Conservation (phyloP, 768 basidiomycete species). For the Agaricus blazei region DNA sequence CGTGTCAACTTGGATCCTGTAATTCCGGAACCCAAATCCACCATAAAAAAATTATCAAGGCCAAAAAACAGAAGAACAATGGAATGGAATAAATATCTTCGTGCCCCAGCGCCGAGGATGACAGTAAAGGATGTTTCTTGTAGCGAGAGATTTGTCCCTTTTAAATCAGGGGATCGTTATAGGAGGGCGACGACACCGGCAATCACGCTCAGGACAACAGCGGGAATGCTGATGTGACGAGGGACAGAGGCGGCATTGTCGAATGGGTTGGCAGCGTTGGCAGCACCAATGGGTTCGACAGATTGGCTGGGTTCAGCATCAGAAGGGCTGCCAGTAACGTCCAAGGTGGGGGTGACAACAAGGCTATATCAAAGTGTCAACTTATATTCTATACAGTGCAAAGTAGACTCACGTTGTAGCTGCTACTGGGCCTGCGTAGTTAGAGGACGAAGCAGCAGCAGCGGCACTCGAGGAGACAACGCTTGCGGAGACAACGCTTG, state of each 20-base stretch:
- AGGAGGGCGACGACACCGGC: slow-evolving; percentile 33
- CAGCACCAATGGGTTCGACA: slow-evolving; percentile 35
- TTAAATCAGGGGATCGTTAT: slow-evolving; percentile 26
- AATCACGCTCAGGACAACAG: slow-evolving; percentile 36
- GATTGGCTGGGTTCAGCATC: slow-evolving; percentile 7
- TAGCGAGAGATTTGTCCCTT: background rate
- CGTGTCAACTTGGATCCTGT: background rate
- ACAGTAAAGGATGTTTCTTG: background rate
- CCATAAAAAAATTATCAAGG: background rate
- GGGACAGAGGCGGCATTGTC: slow-evolving; percentile 26
- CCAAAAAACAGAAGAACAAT: background rate
- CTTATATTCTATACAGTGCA: slow-evolving; percentile 12
- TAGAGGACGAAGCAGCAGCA: slow-evolving; percentile 8
- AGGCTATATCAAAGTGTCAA: slow-evolving; percentile 15
- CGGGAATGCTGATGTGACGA: slow-evolving; percentile 35
- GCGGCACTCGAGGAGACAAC: background rate
- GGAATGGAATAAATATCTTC: background rate
- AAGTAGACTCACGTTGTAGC: slow-evolving; percentile 7
- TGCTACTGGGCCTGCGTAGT: slow-evolving; percentile 7
- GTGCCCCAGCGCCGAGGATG: background rate
- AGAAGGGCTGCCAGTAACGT: slow-evolving; percentile 2
- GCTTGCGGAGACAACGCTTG: background rate
- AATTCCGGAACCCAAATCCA: slow-evolving; percentile 3
- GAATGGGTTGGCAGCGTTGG: slow-evolving; percentile 37
- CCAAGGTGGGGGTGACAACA: slow-evolving; percentile 14